Evolutionary conservation across 495 filamentous ascomycete genomes (phyloP).

Genomic region (Aspergillus ellipticus): DNA sequence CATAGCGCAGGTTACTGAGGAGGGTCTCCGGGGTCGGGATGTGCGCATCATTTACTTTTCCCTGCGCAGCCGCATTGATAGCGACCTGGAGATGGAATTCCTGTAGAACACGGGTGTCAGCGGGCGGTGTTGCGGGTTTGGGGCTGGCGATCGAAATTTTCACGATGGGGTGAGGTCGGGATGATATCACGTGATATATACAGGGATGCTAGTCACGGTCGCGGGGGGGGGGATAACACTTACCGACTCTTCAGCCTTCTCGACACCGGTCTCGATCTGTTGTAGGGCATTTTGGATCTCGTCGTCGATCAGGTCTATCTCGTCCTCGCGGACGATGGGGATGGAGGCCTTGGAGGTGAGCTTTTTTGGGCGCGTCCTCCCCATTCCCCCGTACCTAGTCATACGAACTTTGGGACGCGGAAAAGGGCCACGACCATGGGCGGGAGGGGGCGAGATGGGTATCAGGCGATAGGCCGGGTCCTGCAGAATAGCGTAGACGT

Average conservation of each 20-base stretch:
- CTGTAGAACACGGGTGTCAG: slow-evolving; percentile 46
- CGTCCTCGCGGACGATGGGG: slow-evolving; percentile 79
- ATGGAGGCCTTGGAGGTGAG: slow-evolving; percentile 83
- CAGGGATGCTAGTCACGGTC: slow-evolving; percentile 37
- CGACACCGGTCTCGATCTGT: slow-evolving; percentile 92
- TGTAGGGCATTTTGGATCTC: slow-evolving; percentile 61
- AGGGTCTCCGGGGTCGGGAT: slow-evolving; percentile 87
- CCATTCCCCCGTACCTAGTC: slow-evolving; percentile 59
- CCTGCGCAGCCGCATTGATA: slow-evolving; percentile 72
- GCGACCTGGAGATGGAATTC: slow-evolving; percentile 98
- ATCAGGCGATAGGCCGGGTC: slow-evolving; percentile 42
- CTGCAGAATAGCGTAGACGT: slow-evolving; percentile 53
- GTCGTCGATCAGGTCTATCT: slow-evolving; percentile 75
- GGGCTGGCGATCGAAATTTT: slow-evolving; percentile 26
- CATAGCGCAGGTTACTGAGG: slow-evolving; percentile 73
- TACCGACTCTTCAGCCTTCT: slow-evolving; percentile 94
- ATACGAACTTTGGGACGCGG: slow-evolving; percentile 59
- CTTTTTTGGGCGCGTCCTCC: slow-evolving; percentile 76
- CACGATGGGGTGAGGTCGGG: slow-evolving; percentile 22
- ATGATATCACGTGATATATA: slow-evolving; percentile 54
- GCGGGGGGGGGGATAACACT: slow-evolving; percentile 48
- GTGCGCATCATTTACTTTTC: slow-evolving; percentile 67
- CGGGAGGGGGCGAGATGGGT: slow-evolving; percentile 39
- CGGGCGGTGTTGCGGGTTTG: slow-evolving; percentile 17
- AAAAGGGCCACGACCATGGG: slow-evolving; percentile 44